Evolutionary conservation across 345 rosid genomes (phyloP).

Genomic region (Populus simonii): DNA sequence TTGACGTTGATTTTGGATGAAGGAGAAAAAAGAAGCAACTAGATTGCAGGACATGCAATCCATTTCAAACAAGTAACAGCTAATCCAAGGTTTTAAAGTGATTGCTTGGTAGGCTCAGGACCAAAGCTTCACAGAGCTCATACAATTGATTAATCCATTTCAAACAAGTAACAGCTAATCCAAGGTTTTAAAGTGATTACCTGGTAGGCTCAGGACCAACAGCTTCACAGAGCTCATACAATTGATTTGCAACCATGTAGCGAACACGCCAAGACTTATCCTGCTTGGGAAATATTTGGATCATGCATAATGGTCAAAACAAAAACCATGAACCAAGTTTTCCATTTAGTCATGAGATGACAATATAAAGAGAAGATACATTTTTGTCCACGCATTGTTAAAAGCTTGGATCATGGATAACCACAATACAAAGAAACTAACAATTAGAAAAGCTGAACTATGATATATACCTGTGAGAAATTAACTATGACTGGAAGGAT

Average conservation of each 20-base stretch:
- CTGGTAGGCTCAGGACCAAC: conserved; percentile 94
- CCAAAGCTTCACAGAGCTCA: conserved; percentile 95
- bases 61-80: background rate
- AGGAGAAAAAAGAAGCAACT: background rate
- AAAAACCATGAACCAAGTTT: background rate
- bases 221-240: conserved; percentile 94
- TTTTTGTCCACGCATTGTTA: no score
- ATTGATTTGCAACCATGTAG: conserved; percentile 94
- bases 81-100: background rate
- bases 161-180: background rate
- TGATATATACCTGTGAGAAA: conserved; percentile 81
- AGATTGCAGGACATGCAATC: no score
- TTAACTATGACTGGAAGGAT: conserved; percentile 88
- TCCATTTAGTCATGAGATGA: background rate
- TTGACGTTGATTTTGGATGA: background rate
- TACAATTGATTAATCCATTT: conserved; percentile 58
- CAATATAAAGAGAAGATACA: background rate
- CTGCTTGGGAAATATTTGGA: conserved; percentile 32
- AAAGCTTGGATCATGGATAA: no score
- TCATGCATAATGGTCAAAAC: background rate
- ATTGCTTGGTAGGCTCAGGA: conserved; percentile 88
- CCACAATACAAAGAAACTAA: background rate
- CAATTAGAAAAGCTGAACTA: background rate
- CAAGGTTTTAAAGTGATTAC: conserved; percentile 36
- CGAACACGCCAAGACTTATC: conserved; percentile 99